Base-by-base conservation (phyloP, 1,139 yeast genomes). In the Taiozyma onychis region DNA sequence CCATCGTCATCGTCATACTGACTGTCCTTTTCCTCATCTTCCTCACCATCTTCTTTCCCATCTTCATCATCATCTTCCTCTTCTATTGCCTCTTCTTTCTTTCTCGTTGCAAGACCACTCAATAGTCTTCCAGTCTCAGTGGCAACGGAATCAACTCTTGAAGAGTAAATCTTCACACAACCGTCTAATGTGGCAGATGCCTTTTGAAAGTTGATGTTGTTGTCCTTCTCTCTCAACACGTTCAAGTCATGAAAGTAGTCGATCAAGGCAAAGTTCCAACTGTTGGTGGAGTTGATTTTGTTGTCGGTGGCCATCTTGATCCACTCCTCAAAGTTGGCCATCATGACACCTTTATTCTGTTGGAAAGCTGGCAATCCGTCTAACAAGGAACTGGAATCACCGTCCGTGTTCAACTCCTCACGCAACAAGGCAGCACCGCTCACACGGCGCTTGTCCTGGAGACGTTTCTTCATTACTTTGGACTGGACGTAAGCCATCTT, bases 101-200 rank as follows among this genome's bases (percentile, higher is more conserved):
- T 66, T 35, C 68, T 66, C 18, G 68, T 71, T 1, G 73, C 73
- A 86, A 91, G 66, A 85, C 97, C 97, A 66, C 95, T 88, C 45
- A 90, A 70, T 49, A 91, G 72, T 59, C 85, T 83, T 6, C 96
- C 96, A 0, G 97, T 89, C 61, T 91, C 98, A 2, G 87, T 84
- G 2, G 95, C 96, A 1, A 88, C 96, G 0, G 96, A 86, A 59
- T 91, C 97, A 14, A 91, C 91, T 61, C 99, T 78, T 28, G 89
- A 83, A 6, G 90, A 80, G 62, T 88, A 88, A 45, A 88, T 85
- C 67, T 87, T 87, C 44, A 87, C 88, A 70, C 96, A 88, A 2
- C 96, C 96, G 61, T 87, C 95, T 39, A 88, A 69, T 0, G 95
- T 85, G 4, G 89, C 86, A 2, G 88, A 80, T 0, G 95, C 95